Percentiles rank a stretch among this genome's conserved stretches.
Evolutionary conservation across 306 rosid genomes (phyloP).

Genomic region (Rubus parviflorus): DNA sequence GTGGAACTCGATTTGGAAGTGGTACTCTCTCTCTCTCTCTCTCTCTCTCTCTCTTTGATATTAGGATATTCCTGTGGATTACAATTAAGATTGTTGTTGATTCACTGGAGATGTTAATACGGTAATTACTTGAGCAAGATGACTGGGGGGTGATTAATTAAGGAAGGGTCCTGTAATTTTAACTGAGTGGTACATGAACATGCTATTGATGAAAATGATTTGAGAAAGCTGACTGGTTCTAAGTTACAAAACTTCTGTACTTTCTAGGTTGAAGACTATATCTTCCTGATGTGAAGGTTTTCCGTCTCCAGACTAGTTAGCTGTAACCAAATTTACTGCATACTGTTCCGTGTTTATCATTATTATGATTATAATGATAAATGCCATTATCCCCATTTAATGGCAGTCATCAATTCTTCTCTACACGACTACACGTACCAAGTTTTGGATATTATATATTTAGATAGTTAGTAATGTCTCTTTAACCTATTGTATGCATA

Average conservation of each 20-base stretch:
- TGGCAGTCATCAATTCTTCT: not conserved
- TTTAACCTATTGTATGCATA: not conserved
- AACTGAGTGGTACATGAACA: not conserved
- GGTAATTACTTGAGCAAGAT: not conserved
- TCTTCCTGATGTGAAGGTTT: not conserved
- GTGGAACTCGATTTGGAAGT: constrained; percentile 68
- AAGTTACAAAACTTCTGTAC: not conserved
- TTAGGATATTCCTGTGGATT: not conserved
- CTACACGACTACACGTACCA: not conserved
- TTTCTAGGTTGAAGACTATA: not conserved
- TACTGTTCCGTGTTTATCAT: not conserved
- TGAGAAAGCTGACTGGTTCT: not conserved
- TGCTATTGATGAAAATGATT: not conserved
- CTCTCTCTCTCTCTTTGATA: not conserved
- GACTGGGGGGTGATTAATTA: not conserved
- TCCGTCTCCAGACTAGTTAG: not conserved
- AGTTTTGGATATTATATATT: not conserved
- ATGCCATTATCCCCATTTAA: not conserved
- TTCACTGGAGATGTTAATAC: not conserved
- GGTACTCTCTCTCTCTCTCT: constrained; percentile 51
- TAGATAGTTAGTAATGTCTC: not conserved
- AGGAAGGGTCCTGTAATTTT: not conserved
- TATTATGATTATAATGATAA: not conserved
- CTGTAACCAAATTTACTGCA: not conserved
- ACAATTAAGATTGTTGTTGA: not conserved